Conservation (phyloP, 169 alveolate species). For the Eimeria praecox region DNA sequence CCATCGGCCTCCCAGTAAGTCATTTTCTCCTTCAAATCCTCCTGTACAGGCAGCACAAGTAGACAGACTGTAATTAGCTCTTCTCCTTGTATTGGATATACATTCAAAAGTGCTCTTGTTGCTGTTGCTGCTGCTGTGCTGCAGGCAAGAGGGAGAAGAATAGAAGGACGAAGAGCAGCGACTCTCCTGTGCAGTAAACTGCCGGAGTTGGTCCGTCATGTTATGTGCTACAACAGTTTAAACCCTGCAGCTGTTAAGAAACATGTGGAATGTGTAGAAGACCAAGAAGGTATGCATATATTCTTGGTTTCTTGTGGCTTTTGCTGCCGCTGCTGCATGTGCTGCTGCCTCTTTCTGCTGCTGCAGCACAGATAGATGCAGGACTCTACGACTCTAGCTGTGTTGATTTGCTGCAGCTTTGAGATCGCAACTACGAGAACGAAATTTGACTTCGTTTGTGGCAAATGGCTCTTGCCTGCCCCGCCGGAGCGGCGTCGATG, state of each 20-base stretch:
- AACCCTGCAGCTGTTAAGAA: slow-evolving; percentile 25
- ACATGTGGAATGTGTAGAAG: slow-evolving; percentile 79
- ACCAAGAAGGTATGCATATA: slow-evolving; percentile 73
- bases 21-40: not conserved
- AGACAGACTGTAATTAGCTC: too few species aligned
- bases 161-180: slow-evolving; percentile 82
- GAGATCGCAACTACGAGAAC: slow-evolving; percentile 80
- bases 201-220: slow-evolving; percentile 66
- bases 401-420: slow-evolving; percentile 57
- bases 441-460: slow-evolving; percentile 88
- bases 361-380: not conserved
- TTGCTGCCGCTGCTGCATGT: not conserved
- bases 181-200: slow-evolving; percentile 42
- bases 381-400: not conserved
- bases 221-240: slow-evolving; percentile 50
- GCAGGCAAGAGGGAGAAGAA: slow-evolving; percentile 80
- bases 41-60: too few species aligned
- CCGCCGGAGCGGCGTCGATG: slow-evolving; percentile 85
- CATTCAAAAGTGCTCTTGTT: not conserved
- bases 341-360: not conserved
- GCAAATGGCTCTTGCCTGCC: slow-evolving; percentile 90
- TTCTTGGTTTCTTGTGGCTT: too few species aligned
- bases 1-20: slow-evolving; percentile 73
- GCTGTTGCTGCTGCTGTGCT: not conserved
- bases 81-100: not conserved